Base-by-base conservation (phyloP, 2,329 filamentous ascomycete genomes). In the Alternaria triticimaculans region DNA sequence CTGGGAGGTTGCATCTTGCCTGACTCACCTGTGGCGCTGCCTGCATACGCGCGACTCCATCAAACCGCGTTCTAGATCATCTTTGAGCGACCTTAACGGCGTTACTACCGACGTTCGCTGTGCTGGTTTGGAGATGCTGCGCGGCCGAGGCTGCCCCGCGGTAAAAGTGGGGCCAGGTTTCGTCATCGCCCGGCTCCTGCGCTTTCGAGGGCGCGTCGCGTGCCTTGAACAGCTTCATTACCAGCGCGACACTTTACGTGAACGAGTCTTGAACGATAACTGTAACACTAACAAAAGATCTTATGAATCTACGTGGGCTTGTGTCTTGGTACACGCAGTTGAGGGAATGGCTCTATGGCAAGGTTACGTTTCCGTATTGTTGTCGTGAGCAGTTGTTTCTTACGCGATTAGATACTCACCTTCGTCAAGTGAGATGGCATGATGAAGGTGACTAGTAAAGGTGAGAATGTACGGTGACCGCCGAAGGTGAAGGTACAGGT, bases 1-100 rank as follows among this genome's bases (percentile, higher is more conserved):
- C 26, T 54, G 15, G 11, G 20, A 49, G 18, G 14, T 21, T 49
- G 25, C 54, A 26, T 48, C 37, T 43, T 33, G 49, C 15, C 43
- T 63, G 62, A 67, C 41, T 67, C 62, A 65, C 56, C 37, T 41
- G n/a, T 41, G 37, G 37, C 15, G 37, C 37, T 41, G 37, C 43
- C 37, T 33, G 50, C 49, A 53, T 21, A 37, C n/a, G 55, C 8
- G 55, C 49, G 60, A 26, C 60, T 25, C 15, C 43, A 49, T 30
- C 20, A 21, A 28, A 9, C 12, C 28, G 53, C 25, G 43, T 28
- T 46, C 46, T 50, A 37, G 46, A 51, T 63, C 49, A 20, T 51
- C 4, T 55, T 60, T 59, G 46, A 46, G 62, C 9, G 14, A 25
- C 28, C 8, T 23, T 20, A 30, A 26, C 26, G 49, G 48, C 51